Evolutionary conservation across 2,329 filamentous ascomycete species (phyloP).

Genomic region (Bipolaris oryzae): DNA sequence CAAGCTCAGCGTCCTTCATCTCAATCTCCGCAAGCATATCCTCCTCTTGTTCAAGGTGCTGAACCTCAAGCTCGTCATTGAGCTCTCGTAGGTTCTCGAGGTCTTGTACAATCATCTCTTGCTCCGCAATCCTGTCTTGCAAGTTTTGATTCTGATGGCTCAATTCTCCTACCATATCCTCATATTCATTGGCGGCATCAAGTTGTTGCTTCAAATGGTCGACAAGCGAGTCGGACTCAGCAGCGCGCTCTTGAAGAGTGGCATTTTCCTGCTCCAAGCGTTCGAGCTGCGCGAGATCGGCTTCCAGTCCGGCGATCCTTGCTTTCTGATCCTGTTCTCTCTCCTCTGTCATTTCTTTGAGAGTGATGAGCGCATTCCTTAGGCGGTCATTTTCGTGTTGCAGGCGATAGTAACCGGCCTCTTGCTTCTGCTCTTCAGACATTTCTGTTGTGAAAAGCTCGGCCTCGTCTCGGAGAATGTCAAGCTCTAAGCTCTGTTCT

Average conservation of each 20-base stretch:
- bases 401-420: slow-evolving; percentile 88
- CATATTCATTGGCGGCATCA: slow-evolving; percentile 83
- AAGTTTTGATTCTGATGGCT: slow-evolving; percentile 85
- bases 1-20: slow-evolving; percentile 80
- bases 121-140: slow-evolving; percentile 80
- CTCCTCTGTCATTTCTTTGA: slow-evolving; percentile 87
- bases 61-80: slow-evolving; percentile 91
- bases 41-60: slow-evolving; percentile 90
- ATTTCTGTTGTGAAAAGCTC: slow-evolving; percentile 82
- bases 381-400: slow-evolving; percentile 88
- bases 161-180: slow-evolving; percentile 92
- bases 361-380: slow-evolving; percentile 79
- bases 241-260: slow-evolving; percentile 72
- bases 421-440: slow-evolving; percentile 84
- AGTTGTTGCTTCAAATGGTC: slow-evolving; percentile 90
- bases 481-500: slow-evolving; percentile 85
- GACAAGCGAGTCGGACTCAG: slow-evolving; percentile 73
- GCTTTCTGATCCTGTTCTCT: slow-evolving; percentile 76
- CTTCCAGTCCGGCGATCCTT: slow-evolving; percentile 51
- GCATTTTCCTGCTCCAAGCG: slow-evolving; percentile 65
- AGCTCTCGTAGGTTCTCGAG: slow-evolving; percentile 89
- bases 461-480: slow-evolving; percentile 87
- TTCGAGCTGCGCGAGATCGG: slow-evolving; percentile 41
- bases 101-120: slow-evolving; percentile 82
- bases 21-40: slow-evolving; percentile 94